These are phyloP conservation scores for Dictyophora rubrovolvata DNA, from an alignment of 768 basidiomycete species.

Conservation along the genomic window DNA sequence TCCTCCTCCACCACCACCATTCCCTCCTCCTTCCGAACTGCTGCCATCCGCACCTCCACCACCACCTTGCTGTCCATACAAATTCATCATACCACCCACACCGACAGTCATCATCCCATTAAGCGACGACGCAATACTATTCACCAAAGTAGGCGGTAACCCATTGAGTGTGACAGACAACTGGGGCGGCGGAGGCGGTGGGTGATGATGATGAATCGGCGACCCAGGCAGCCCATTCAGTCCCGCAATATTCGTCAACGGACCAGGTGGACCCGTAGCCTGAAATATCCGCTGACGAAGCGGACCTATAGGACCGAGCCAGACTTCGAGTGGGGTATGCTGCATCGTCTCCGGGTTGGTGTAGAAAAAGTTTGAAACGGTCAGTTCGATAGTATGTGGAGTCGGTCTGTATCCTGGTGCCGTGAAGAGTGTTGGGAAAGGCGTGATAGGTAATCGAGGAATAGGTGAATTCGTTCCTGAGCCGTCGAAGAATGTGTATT, in stretches of 20 bases:
- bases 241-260: constrained; percentile 32
- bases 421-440: constrained; percentile 80
- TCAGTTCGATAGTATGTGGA: constrained; percentile 70
- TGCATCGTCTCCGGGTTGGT: constrained; percentile 54
- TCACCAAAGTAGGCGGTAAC: too few relatives aligned
- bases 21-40: background rate
- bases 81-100: background rate
- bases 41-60: background rate
- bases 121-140: too few relatives aligned
- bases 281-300: constrained; percentile 70
- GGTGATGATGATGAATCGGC: constrained; percentile 21
- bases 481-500: constrained; percentile 90
- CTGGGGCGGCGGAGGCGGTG: too few relatives aligned
- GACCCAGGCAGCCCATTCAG: constrained; percentile 13
- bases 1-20: too few relatives aligned
- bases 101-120: background rate
- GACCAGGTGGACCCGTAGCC: constrained; percentile 50
- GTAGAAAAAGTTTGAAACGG: constrained; percentile 83
- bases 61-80: background rate
- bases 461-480: constrained; percentile 70
- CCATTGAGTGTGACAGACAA: constrained; percentile 1
- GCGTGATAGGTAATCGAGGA: constrained; percentile 75
- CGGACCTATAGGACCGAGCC: constrained; percentile 84
- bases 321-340: constrained; percentile 73
- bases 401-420: constrained; percentile 63